Conservation (phyloP, 371 early-diverging fungal species). For the Actinomucor elegans region DNA sequence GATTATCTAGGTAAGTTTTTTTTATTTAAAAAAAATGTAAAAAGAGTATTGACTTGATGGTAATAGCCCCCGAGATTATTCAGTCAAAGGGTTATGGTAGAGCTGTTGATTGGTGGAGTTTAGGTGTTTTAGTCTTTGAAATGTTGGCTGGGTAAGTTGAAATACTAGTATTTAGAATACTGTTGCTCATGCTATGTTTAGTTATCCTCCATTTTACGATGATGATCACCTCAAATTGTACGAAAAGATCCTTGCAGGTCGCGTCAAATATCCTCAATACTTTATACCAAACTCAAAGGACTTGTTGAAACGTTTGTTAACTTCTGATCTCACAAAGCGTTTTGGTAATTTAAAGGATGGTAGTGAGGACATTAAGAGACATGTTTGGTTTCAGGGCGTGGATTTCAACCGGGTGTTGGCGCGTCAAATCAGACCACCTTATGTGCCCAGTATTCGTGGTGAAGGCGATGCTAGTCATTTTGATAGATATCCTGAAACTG, state of each 20-base stretch:
- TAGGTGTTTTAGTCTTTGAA: constrained; percentile 97
- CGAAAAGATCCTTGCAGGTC: constrained; percentile 91
- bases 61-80: constrained; percentile 94
- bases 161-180: too few relatives aligned
- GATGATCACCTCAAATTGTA: constrained; percentile 94
- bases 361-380: constrained; percentile 88
- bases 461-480: constrained; percentile 96
- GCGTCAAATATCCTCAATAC: constrained; percentile 87
- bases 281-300: constrained; percentile 92
- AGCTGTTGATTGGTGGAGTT: constrained; percentile 98
- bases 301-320: constrained; percentile 85
- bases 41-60: neutral
- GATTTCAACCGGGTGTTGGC: constrained; percentile 86
- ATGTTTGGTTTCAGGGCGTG: constrained; percentile 94
- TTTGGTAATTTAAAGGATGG: constrained; percentile 93
- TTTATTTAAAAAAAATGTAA: too few relatives aligned
- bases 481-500: constrained; percentile 88
- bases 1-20: constrained; percentile 77
- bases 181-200: too few relatives aligned
- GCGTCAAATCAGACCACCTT: constrained; percentile 86
- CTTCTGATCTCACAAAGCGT: constrained; percentile 85
- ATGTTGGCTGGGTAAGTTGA: constrained; percentile 72
- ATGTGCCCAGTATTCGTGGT: constrained; percentile 80
- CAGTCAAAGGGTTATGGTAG: constrained; percentile 91
- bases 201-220: constrained; percentile 84